Evolutionary conservation across 1,284 basidiomycete genomes (phyloP), one percentile per base, ranked within the genome.

Genomic region (Xerocomus nothofagi): DNA sequence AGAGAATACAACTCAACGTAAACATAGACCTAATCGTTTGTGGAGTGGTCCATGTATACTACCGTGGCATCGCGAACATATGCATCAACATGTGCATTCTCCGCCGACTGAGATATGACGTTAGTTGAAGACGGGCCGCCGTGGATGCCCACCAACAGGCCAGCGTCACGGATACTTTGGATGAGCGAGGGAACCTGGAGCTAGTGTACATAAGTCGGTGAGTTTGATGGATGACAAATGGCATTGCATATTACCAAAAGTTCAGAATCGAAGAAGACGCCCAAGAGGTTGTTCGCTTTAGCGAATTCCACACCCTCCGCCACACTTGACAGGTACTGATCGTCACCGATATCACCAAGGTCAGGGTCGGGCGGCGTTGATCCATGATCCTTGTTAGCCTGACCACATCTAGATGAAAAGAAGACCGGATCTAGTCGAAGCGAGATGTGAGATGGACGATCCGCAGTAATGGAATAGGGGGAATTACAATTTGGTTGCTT

Each of bases 401-500:
- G 80, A 37, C 93, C 93, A 67, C 94, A 97, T 63, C 85, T 84
- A 11, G 90, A 89, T 8, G 88, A 86, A 68, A 98, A 92, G 73
- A 99, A 97, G 26, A 99, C 96, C 45, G 97, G 93, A 76, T 98
- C 93, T 94, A 58, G 43, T 49, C 50, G 48, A 48, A 48, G 48
- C 39, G 20, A 54, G 32, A 54, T 39, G 39, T 57, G 42, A 53
- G 55, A 52, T 49, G 47, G 39, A 34, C 40, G 53, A 61, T 58
- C 27, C 56, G 54, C 49, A 53, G 40, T 14, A 51, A 45, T 42
- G 40, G 36, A 51, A 54, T 33, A 49, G 51, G 48, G 40, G 43
- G 38, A 69, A 80, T 68, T 71, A 89, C 93, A 98, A 69, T 99
- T 99, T 15, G 97, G 97, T 71, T 99, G 97, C 72, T 99, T 99